These are phyloP conservation scores for Leishmania amazonensis DNA, from an alignment of 208 protist species.

Conservation along the genomic window DNA sequence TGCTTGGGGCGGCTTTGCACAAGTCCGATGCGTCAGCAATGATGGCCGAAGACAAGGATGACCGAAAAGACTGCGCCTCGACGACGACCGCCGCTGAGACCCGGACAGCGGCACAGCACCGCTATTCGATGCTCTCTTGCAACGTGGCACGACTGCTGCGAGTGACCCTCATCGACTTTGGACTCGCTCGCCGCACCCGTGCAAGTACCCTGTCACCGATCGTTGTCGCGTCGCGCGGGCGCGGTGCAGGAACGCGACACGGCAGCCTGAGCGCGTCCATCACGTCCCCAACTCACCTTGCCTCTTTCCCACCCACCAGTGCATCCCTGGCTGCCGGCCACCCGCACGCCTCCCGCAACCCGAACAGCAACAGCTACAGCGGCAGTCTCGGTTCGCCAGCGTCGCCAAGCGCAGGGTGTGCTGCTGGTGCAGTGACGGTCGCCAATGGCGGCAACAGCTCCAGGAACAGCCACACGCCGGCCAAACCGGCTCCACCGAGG, in stretches of 20 bases:
- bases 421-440: background rate
- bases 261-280: slow-evolving; percentile 18
- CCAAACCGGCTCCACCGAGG: background rate
- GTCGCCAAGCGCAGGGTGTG: background rate
- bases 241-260: background rate
- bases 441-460: background rate
- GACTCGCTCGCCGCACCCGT: slow-evolving; percentile 61
- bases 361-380: slow-evolving; percentile 6
- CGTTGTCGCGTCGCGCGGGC: background rate
- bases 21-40: slow-evolving; percentile 17
- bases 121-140: slow-evolving; percentile 7
- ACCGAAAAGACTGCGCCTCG: background rate
- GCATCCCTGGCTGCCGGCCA: background rate
- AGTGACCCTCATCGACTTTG: slow-evolving; percentile 84
- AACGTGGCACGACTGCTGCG: slow-evolving; percentile 46
- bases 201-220: slow-evolving; percentile 2
- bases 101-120: slow-evolving; percentile 2
- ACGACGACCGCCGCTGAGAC: background rate
- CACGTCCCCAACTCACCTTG: slow-evolving; percentile 9
- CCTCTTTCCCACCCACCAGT: background rate
- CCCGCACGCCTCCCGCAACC: background rate
- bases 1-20: slow-evolving; percentile 39
- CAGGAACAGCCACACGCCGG: slow-evolving; percentile 12
- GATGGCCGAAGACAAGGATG: background rate
- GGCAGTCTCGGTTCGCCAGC: background rate